Conservation (phyloP, 352 stramenopile species). For the Pythium volutum region DNA sequence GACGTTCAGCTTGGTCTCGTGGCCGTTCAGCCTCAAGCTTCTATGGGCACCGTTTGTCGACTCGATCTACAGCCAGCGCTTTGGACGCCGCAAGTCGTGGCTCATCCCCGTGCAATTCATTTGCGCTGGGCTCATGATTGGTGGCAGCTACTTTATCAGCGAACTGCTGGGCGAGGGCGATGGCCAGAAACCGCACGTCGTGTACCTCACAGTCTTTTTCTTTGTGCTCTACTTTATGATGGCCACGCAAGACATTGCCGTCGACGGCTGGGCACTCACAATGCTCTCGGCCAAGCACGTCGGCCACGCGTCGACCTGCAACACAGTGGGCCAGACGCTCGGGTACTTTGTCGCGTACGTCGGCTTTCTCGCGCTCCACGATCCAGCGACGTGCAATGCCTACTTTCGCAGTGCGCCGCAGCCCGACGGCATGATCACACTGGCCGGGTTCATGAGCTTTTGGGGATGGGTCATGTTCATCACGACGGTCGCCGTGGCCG, state of each 20-base stretch:
- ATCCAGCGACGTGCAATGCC: conserved; percentile 88
- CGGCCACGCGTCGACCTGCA: conserved; percentile 95
- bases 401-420: conserved; percentile 75
- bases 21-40: conserved; percentile 99
- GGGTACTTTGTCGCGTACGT: conserved; percentile 98
- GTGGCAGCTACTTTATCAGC: conserved; percentile 79
- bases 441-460: conserved; percentile 91
- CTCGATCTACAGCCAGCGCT: conserved; percentile 89
- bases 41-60: conserved; percentile 98
- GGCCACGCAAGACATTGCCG: conserved; percentile 99
- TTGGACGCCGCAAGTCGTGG: conserved; percentile 95
- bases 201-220: conserved; percentile 95
- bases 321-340: conserved; percentile 96
- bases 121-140: conserved; percentile 95
- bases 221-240: conserved; percentile 99
- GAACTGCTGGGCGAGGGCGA: conserved; percentile 85
- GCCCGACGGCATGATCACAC: conserved; percentile 75
- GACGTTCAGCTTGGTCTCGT: conserved; percentile 97
- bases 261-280: conserved; percentile 99
- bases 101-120: conserved; percentile 97
- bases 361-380: conserved; percentile 97
- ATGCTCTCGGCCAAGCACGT: conserved; percentile 98
- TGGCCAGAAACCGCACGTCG: conserved; percentile 83
- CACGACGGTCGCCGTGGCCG: conserved; percentile 88
- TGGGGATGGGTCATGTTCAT: conserved; percentile 93